These are phyloP conservation scores for Cucurbita moschata DNA, from an alignment of 306 rosid species.

Conservation along the genomic window DNA sequence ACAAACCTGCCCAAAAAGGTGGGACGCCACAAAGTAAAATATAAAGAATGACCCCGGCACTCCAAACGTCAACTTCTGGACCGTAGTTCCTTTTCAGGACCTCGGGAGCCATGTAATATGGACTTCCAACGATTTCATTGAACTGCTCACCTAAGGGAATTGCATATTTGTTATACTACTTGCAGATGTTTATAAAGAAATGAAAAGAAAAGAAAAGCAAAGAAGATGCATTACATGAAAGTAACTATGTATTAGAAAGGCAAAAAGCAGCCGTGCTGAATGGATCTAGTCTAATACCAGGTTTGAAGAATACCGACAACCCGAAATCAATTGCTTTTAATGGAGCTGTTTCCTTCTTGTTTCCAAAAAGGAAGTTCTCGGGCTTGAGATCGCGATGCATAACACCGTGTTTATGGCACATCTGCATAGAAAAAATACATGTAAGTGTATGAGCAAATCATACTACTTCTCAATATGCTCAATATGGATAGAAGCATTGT, in stretches of 20 bases:
- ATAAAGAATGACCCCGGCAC: slow-evolving; percentile 78
- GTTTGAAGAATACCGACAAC: slow-evolving; percentile 21
- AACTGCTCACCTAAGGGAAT: slow-evolving; percentile 27
- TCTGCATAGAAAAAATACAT: slow-evolving; percentile 12
- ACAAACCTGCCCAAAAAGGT: slow-evolving; percentile 91
- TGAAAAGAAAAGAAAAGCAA: background rate
- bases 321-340: slow-evolving; percentile 25
- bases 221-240: background rate
- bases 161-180: background rate
- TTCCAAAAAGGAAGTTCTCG: slow-evolving; percentile 19
- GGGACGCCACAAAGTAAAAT: slow-evolving; percentile 75
- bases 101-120: slow-evolving; percentile 85
- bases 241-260: background rate
- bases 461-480: background rate
- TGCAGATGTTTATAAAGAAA: background rate
- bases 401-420: slow-evolving; percentile 21
- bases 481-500: background rate
- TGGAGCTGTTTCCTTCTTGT: slow-evolving; percentile 21
- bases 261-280: background rate
- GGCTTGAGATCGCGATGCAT: slow-evolving; percentile 26
- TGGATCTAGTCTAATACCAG: slow-evolving; percentile 7
- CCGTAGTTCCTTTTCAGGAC: slow-evolving; percentile 72
- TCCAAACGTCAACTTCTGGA: slow-evolving; percentile 80
- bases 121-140: slow-evolving; percentile 65
- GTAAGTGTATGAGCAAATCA: background rate